These are phyloP conservation scores for Stylosanthes scabra DNA, from an alignment of 331 rosid genomes.

Conservation along the genomic window DNA sequence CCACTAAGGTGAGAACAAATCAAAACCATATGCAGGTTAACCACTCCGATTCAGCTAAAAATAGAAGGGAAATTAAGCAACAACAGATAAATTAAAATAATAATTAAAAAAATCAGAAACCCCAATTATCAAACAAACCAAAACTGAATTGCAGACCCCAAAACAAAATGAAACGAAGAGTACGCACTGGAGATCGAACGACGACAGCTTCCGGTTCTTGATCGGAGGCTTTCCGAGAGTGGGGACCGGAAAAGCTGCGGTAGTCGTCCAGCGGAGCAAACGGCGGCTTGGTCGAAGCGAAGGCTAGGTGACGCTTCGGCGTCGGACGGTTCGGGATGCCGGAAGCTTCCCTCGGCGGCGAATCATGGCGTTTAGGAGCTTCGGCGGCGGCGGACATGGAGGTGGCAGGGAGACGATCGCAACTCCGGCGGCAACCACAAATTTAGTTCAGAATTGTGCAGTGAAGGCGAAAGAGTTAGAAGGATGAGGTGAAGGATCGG, in stretches of 20 bases:
- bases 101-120: not conserved
- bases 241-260: slow-evolving; percentile 59
- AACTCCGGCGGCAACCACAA: slow-evolving; percentile 2
- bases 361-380: slow-evolving; percentile 55
- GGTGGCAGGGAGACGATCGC: not conserved
- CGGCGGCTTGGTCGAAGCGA: slow-evolving; percentile 80
- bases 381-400: slow-evolving; percentile 70
- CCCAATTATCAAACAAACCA: slow-evolving; percentile 20
- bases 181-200: slow-evolving; percentile 84
- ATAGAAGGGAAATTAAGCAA: not conserved
- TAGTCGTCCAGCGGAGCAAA: slow-evolving; percentile 73
- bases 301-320: slow-evolving; percentile 75
- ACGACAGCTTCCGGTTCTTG: slow-evolving; percentile 70
- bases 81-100: not conserved
- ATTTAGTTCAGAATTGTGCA: not conserved
- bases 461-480: not conserved
- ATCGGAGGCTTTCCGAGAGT: slow-evolving; percentile 50
- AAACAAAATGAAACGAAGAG: not conserved
- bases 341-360: slow-evolving; percentile 43
- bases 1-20: slow-evolving; percentile 7
- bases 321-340: slow-evolving; percentile 62
- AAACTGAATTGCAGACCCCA: slow-evolving; percentile 1
- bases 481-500: not conserved
- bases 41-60: slow-evolving; percentile 29
- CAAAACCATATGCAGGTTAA: slow-evolving; percentile 5